Percentiles rank a stretch among this genome's conserved stretches.
These are phyloP conservation scores for Fusarium drepaniforme DNA, from an alignment of 2,329 filamentous ascomycete genomes.

Conservation along the genomic window DNA sequence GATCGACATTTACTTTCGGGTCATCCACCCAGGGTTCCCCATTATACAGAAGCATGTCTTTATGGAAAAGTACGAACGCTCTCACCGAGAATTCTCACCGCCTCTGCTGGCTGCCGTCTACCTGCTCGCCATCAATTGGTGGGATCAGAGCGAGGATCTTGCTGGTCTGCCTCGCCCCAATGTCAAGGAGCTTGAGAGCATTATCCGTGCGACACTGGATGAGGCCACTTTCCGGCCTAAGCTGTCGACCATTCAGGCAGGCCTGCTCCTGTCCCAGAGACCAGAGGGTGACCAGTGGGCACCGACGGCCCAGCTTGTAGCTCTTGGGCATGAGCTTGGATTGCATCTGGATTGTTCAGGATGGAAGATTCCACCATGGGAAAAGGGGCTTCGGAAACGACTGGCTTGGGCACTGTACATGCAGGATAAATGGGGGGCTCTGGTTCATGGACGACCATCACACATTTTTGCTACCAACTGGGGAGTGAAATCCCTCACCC, in stretches of 20 bases:
- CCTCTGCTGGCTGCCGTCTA: constrained; percentile 85
- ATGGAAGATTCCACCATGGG: constrained; percentile 92
- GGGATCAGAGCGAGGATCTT: constrained; percentile 79
- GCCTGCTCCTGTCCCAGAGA: constrained; percentile 79
- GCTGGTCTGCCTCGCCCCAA: constrained; percentile 76
- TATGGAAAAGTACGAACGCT: constrained; percentile 80
- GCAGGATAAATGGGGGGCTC: constrained; percentile 92
- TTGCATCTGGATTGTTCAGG: constrained; percentile 87
- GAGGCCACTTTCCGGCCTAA: constrained; percentile 87
- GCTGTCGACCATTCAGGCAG: constrained; percentile 83
- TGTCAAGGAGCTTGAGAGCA: constrained; percentile 77
- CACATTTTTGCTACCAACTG: constrained; percentile 79
- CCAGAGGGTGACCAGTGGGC: constrained; percentile 86
- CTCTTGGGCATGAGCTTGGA: constrained; percentile 87
- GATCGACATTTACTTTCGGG: constrained; percentile 84
- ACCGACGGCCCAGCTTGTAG: constrained; percentile 87
- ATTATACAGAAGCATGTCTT: constrained; percentile 87
- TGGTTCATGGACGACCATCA: constrained; percentile 87
- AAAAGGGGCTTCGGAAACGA: constrained; percentile 85
- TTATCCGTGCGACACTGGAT: constrained; percentile 79
- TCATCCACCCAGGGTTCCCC: constrained; percentile 85
- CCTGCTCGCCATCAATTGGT: constrained; percentile 89
- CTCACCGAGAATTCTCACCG: constrained; percentile 80
- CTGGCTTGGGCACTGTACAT: constrained; percentile 93
- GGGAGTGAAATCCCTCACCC: constrained; percentile 76